Percentiles rank a stretch among this genome's conserved stretches.
Evolutionary conservation across 352 stramenopile genomes (phyloP).

Genomic region (Pythium plurisporium): DNA sequence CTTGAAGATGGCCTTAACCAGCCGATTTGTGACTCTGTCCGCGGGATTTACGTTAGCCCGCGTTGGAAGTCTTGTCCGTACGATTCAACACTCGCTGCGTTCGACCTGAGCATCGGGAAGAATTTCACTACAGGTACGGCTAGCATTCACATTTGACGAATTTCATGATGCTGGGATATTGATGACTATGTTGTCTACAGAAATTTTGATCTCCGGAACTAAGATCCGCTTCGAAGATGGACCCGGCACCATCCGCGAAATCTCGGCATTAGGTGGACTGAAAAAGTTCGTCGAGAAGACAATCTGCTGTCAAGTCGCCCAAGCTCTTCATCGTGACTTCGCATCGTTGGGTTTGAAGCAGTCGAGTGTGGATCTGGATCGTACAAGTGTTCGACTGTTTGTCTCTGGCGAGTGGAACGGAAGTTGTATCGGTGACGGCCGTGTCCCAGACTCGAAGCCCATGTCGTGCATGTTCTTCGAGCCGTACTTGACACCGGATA

Average conservation of each 20-base stretch:
- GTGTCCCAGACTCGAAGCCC: constrained; percentile 66
- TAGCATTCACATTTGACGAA: background rate
- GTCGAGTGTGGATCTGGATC: constrained; percentile 69
- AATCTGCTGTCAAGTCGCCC: constrained; percentile 70
- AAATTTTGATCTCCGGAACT: constrained; percentile 76
- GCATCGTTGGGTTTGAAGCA: constrained; percentile 76
- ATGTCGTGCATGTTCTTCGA: constrained; percentile 73
- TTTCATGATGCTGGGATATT: background rate
- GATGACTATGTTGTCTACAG: constrained; percentile 19
- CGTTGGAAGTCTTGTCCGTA: constrained; percentile 80
- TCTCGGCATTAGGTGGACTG: constrained; percentile 53
- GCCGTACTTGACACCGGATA: constrained; percentile 53
- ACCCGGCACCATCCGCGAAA: constrained; percentile 48
- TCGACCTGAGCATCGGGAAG: constrained; percentile 82
- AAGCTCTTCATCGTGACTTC: constrained; percentile 63
- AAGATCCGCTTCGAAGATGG: constrained; percentile 69
- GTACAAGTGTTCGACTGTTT: constrained; percentile 68
- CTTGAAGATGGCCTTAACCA: constrained; percentile 75
- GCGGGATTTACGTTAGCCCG: constrained; percentile 67
- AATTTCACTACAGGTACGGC: constrained; percentile 63
- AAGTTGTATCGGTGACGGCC: constrained; percentile 80
- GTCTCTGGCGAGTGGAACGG: constrained; percentile 76
- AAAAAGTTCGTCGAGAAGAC: constrained; percentile 69
- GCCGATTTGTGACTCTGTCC: constrained; percentile 79
- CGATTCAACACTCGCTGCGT: constrained; percentile 70